A percentile compares a stretch with the other conserved stretches of the same genome.
These are phyloP conservation scores for Vitis labrusca DNA, from an alignment of 164 flowering plant species.

Conservation along the genomic window DNA sequence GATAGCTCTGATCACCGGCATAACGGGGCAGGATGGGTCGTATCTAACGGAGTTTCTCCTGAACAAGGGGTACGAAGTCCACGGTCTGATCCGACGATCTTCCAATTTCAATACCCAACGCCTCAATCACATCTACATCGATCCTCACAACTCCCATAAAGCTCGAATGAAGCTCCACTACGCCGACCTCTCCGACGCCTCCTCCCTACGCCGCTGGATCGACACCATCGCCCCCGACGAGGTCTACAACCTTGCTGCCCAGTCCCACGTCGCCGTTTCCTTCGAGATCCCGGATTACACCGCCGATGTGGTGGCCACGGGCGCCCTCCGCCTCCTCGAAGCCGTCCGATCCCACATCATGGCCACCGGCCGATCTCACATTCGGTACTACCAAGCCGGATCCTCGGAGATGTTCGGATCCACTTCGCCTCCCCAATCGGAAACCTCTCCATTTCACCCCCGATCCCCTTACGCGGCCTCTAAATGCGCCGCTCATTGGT, in stretches of 20 bases:
- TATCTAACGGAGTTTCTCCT: conserved; percentile 92
- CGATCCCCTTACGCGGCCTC: conserved; percentile 93
- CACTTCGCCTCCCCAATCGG: conserved; percentile 89
- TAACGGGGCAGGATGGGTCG: conserved; percentile 96
- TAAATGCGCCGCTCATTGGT: conserved; percentile 97
- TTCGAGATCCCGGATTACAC: conserved; percentile 98
- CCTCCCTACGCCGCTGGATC: conserved; percentile 94
- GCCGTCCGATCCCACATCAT: conserved; percentile 83
- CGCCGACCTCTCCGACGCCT: conserved; percentile 90
- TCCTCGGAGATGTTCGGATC: conserved; percentile 96
- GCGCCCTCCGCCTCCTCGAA: conserved; percentile 87
- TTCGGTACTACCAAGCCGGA: conserved; percentile 90
- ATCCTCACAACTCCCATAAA: conserved; percentile 81
- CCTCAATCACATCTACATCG: conserved; percentile 93
- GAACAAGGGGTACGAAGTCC: conserved; percentile 76
- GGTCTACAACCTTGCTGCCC: conserved; percentile 96
- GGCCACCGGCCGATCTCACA: conserved; percentile 60
- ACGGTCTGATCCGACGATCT: conserved; percentile 90
- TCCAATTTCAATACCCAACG: conserved; percentile 98
- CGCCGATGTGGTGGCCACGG: conserved; percentile 97
- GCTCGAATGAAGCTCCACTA: conserved; percentile 91
- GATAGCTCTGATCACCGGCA: conserved; percentile 83
- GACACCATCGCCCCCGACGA: conserved; percentile 85
- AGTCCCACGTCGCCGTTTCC: conserved; percentile 94
- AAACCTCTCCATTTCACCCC: conserved; percentile 84